Evolutionary conservation across 108 stramenopile species (phyloP).

Genomic region (Parietichytrium sp.): DNA sequence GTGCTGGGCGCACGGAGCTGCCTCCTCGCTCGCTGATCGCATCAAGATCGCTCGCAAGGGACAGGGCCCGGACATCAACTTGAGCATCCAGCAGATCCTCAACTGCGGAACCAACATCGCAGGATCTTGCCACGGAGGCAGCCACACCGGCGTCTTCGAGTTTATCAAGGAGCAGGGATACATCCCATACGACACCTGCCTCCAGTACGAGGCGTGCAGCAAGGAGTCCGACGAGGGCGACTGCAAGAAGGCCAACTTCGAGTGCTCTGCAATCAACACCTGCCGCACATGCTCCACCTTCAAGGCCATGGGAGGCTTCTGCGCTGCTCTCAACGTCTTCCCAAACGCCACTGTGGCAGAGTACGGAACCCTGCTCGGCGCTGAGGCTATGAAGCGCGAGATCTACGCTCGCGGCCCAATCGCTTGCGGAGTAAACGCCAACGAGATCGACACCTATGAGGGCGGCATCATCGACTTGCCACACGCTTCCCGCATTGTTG

Average conservation of each 20-base stretch:
- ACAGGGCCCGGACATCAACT: conserved; percentile 65
- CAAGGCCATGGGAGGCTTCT: conserved; percentile 58
- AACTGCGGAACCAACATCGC: conserved; percentile 70
- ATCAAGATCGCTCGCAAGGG: conserved; percentile 84
- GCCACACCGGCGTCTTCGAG: conserved; percentile 49
- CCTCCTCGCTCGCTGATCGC: conserved; percentile 76
- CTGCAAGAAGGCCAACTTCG: conserved; percentile 55
- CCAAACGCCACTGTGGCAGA: conserved; percentile 87
- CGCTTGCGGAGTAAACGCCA: conserved; percentile 75
- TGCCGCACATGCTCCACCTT: conserved; percentile 76
- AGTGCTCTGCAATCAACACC: conserved; percentile 57
- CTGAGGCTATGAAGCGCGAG: conserved; percentile 73
- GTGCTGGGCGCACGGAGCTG: conserved; percentile 89
- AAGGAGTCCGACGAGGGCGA: conserved; percentile 62
- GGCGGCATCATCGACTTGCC: conserved; percentile 72
- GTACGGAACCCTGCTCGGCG: conserved; percentile 71
- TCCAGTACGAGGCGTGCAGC: conserved; percentile 79
- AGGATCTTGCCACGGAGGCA: conserved; percentile 84
- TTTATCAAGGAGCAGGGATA: conserved; percentile 52
- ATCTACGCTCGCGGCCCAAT: conserved; percentile 88
- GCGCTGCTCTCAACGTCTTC: conserved; percentile 68
- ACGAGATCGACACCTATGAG: conserved; percentile 69
- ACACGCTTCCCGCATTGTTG: conserved; percentile 54
- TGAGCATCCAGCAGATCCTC: conserved; percentile 75
- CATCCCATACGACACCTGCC: conserved; percentile 68